Evolutionary conservation across 495 filamentous ascomycete species (phyloP).

Genomic region (Rusavskia elegans): DNA sequence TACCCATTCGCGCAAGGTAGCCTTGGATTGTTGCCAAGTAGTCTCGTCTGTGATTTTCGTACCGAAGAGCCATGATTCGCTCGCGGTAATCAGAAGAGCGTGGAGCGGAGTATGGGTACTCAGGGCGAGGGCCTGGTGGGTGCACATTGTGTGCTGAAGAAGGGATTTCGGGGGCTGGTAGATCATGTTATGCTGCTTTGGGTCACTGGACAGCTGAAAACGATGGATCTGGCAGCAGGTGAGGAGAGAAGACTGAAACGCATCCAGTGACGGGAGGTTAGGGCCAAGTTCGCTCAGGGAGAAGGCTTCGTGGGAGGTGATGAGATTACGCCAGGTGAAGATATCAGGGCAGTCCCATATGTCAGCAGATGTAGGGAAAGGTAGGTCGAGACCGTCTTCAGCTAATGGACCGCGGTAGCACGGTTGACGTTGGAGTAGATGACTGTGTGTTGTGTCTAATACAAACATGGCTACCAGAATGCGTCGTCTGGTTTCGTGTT

Average conservation of each 20-base stretch:
- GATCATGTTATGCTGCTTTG: background rate
- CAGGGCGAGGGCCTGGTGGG: slow-evolving; percentile 6
- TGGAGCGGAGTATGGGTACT: slow-evolving; percentile 8
- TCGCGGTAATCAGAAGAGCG: slow-evolving; percentile 7
- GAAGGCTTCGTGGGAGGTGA: background rate
- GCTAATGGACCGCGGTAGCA: background rate
- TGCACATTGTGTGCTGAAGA: slow-evolving; percentile 2
- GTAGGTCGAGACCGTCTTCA: slow-evolving; percentile 2
- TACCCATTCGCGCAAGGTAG: slow-evolving; percentile 9
- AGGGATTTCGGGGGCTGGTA: background rate
- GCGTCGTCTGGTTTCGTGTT: slow-evolving; percentile 9
- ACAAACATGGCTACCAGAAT: slow-evolving; percentile 13
- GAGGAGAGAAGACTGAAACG: slow-evolving; percentile 7
- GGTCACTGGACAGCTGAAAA: background rate
- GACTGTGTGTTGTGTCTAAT: slow-evolving; percentile 7
- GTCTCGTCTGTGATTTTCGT: slow-evolving; percentile 10
- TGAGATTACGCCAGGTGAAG: slow-evolving; percentile 6
- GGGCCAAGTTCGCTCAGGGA: slow-evolving; percentile 1
- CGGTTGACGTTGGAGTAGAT: slow-evolving; percentile 7
- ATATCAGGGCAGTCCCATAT: slow-evolving; percentile 8
- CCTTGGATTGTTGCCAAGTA: slow-evolving; percentile 7
- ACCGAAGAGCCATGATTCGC: slow-evolving; percentile 15
- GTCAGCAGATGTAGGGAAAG: slow-evolving; percentile 9
- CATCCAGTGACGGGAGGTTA: slow-evolving; percentile 1
- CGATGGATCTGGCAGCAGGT: slow-evolving; percentile 2